Percentiles rank a stretch among this genome's conserved stretches.
Conservation (phyloP, 1,284 basidiomycete genomes). For the Trichosporon sp. region DNA sequence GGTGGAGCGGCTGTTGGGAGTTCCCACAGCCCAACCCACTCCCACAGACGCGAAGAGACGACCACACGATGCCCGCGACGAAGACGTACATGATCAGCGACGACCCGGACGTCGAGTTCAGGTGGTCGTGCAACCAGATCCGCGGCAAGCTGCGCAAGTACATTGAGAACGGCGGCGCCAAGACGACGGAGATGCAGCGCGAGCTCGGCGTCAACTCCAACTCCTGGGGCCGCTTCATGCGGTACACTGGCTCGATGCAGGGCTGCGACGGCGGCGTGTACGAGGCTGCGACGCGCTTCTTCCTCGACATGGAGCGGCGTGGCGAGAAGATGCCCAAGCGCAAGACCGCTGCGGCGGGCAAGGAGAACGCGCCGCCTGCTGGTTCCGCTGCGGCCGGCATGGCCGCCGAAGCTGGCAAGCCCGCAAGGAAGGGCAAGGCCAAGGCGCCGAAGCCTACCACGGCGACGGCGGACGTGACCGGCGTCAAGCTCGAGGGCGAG, state of each 20-base stretch:
- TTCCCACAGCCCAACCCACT: no score
- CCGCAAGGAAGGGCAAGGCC: not conserved
- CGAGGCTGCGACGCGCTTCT: constrained; percentile 16
- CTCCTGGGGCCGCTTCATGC: constrained; percentile 23
- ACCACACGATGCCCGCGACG: not conserved
- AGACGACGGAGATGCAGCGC: constrained; percentile 20
- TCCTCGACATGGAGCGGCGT: constrained; percentile 17
- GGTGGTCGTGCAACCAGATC: constrained; percentile 24
- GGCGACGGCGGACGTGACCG: constrained; percentile 18
- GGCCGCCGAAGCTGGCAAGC: not conserved
- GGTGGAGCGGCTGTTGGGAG: not conserved
- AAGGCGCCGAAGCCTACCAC: constrained; percentile 12
- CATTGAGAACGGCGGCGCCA: constrained; percentile 22
- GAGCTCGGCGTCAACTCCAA: constrained; percentile 20
- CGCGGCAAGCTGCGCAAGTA: constrained; percentile 17
- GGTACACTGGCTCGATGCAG: constrained; percentile 13
- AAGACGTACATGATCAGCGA: constrained; percentile 1
- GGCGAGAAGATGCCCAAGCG: constrained; percentile 18
- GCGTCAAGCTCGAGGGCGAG: constrained; percentile 17
- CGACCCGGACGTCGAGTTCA: constrained; percentile 13
- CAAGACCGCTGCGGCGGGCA: not conserved
- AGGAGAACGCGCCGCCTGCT: constrained; percentile 1
- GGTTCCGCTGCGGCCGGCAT: not conserved
- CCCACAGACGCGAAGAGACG: not conserved
- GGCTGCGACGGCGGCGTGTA: constrained; percentile 9